These are phyloP conservation scores for Penicillium lividum DNA, from an alignment of 495 filamentous ascomycete genomes.

Conservation along the genomic window DNA sequence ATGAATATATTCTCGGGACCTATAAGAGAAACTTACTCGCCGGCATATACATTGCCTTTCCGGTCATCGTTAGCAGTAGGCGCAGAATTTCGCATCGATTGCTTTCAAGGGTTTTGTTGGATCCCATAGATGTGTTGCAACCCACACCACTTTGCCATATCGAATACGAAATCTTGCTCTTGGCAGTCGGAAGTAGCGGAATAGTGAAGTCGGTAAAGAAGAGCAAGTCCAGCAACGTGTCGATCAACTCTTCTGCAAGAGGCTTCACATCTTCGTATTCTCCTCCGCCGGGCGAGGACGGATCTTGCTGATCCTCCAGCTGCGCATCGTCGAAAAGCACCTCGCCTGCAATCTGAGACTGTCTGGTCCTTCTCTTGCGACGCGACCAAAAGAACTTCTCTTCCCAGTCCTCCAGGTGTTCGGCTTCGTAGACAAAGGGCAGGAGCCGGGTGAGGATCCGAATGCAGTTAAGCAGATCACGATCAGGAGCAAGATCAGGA, in stretches of 20 bases:
- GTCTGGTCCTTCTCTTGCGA: conserved; percentile 62
- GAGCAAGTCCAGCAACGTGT: conserved; percentile 83
- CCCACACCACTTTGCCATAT: conserved; percentile 99
- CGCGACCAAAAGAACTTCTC: conserved; percentile 88
- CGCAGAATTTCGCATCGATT: conserved; percentile 90
- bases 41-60: conserved; percentile 91
- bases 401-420: conserved; percentile 84
- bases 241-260: conserved; percentile 90
- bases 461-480: conserved; percentile 90
- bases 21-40: conserved; percentile 54
- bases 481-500: conserved; percentile 82
- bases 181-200: conserved; percentile 63
- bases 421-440: conserved; percentile 90
- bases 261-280: conserved; percentile 84
- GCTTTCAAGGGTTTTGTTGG: conserved; percentile 86
- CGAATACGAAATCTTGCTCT: conserved; percentile 82
- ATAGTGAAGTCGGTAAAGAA: conserved; percentile 92
- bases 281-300: conserved; percentile 45
- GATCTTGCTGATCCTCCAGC: conserved; percentile 48
- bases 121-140: conserved; percentile 84
- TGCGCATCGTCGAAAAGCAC: conserved; percentile 83
- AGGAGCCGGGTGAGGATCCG: conserved; percentile 87
- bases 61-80: conserved; percentile 79
- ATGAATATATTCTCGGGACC: not conserved
- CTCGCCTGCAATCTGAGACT: conserved; percentile 59